phyloP scores from a whole-genome alignment of 306 rosid genomes.

The Gastrolobium villosum region DNA sequence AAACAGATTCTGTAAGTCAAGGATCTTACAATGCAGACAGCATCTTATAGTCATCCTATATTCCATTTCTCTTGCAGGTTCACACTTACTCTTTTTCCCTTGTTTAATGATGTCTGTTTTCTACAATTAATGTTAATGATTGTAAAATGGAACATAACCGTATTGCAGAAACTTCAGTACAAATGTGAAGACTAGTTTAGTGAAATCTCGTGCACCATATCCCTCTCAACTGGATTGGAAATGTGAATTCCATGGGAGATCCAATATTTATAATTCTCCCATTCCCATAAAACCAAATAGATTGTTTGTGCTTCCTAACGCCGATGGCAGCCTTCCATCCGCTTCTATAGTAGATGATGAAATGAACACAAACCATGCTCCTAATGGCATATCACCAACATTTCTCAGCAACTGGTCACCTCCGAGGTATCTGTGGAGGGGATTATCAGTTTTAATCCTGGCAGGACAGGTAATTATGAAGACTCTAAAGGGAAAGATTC shows the following conservation, averaged over 20 bases:
- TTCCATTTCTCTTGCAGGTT: constrained; percentile 60
- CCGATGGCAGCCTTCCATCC: constrained; percentile 70
- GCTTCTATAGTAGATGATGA: constrained; percentile 56
- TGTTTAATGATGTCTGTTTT: constrained; percentile 4
- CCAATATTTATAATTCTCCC: constrained; percentile 44
- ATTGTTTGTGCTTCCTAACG: constrained; percentile 61
- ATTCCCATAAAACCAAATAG: constrained; percentile 47
- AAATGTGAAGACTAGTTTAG: constrained; percentile 45
- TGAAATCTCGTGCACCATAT: constrained; percentile 50
- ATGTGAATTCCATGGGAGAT: constrained; percentile 47
- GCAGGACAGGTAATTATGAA: constrained; percentile 89
- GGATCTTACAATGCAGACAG: constrained; percentile 57
- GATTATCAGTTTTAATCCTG: constrained; percentile 75
- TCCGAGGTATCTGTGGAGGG: constrained; percentile 91
- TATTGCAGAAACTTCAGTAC: constrained; percentile 60
- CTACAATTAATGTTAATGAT: constrained; percentile 21
- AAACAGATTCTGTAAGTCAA: constrained; percentile 28
- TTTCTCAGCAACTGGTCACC: constrained; percentile 83
- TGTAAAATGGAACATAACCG: constrained; percentile 24
- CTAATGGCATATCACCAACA: constrained; percentile 48
- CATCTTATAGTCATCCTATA: constrained; percentile 50
- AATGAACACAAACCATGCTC: constrained; percentile 66
- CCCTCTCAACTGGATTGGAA: constrained; percentile 49
- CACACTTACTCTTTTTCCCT: constrained; percentile 28
- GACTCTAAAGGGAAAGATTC: constrained; percentile 77